Evolutionary conservation across 2,329 filamentous ascomycete genomes (phyloP), one percentile per base, ranked within the genome.

Genomic region (Cercospora sesami): DNA sequence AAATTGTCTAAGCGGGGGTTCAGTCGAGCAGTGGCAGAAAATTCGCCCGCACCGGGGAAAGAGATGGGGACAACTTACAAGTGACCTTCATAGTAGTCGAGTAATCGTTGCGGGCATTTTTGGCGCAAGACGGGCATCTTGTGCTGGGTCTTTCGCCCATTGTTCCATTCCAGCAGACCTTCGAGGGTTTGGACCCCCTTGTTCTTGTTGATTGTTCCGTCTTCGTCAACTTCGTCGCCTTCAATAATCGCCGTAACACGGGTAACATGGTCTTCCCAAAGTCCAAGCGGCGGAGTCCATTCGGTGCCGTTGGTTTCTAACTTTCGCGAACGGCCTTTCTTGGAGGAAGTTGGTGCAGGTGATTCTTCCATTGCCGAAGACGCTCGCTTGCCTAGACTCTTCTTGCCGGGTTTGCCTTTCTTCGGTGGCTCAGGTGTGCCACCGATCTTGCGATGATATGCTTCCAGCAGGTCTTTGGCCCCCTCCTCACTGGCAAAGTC

Each of bases 211-310:
- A 63, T 67, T 66, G 63, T 62, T 23, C 53, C 63, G 63, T 75
- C 76, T 23, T 62, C 39, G 21, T 68, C 67, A 28, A 63, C 55
- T 16, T 73, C 72, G 39, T 71, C 58, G 60, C 86, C 85, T 72
- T 92, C 89, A 73, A 92, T 87, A 66, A 91, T 90, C 0, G 90
- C 91, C 72, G 93, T 91, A 33, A 95, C 89, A 1, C 83, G 82
- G 21, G 86, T 83, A 26, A 94, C 87, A 2, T 91, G 84, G 10
- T 92, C 87, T 72, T 95, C 92, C 92, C 92, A 95, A 33, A 85
- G 89, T 7, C 91, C 91, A 2, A 85, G 83, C 0, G 92, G 92
- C 2, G 90, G 89, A 66, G 85, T 86, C 86, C 90, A 93, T 33
- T 73, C 67, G 42, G 77, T 77, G 39, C 75, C 76, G 60, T 75